Evolutionary conservation across 352 stramenopile genomes (phyloP), one percentile per base, ranked within the genome.

Genomic region (Globisporangium takayamanum): DNA sequence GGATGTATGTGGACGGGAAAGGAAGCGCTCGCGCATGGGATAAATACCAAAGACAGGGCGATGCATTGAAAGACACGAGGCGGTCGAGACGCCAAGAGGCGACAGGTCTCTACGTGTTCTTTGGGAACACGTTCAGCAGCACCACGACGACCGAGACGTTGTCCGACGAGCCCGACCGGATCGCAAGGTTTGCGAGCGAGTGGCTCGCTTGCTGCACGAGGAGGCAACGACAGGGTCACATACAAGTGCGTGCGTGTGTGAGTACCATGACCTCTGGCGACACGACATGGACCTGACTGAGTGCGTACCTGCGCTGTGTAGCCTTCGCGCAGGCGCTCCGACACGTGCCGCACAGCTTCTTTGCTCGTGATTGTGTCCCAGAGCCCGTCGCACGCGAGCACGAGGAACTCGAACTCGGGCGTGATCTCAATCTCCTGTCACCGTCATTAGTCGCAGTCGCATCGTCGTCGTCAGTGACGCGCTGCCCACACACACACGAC

Each of bases 311-410:
- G 78, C 10, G 79, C 80, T 12, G 80, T 84, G 54, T 81, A 87
- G 7, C 82, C 78, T 72, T 89, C 76, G 14, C 67, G 69, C 57
- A 96, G 37, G 49, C 83, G 80, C 47, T 87, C 78, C 11, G 72
- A 70, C 10, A 96, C 84, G 55, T 92, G 83, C 52, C 85, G 81
- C 7, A 96, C 87, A 5, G 94, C 91, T 49, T 97, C 89, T 63
- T 97, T 91, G 71, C 88, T 97, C 50, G 74, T 96, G 60, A 97
- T 94, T 14, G 87, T 95, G 64, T 97, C 91, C 88, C 89, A 97
- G 28, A 97, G 72, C 1, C 91, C 91, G 63, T 97, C 91, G 63
- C 91, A 97, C 2, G 89, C 91, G 5, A 97, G 73, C 53, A 97
- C 80, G 20, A 97, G 69, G 58, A 97, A 97, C 54, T 96, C 82